phyloP scores from a whole-genome alignment of 75 land plant species.

The Cunninghamia lanceolata region DNA sequence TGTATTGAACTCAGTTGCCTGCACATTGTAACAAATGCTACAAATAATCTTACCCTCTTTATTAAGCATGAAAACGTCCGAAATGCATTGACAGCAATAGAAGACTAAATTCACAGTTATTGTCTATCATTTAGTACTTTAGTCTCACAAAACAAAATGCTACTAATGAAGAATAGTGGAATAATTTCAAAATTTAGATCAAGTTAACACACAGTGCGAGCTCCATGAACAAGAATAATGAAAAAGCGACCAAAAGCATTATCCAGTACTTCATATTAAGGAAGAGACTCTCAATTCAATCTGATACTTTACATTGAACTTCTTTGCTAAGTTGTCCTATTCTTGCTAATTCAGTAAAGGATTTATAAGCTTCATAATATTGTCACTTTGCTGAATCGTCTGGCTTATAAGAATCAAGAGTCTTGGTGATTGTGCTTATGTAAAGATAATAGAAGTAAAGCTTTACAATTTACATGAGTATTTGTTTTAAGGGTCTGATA shows the following conservation, averaged over 20 bases:
- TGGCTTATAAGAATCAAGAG: too few relatives aligned
- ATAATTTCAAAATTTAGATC: not conserved
- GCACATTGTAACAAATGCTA: not conserved
- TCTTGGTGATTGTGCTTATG: too few relatives aligned
- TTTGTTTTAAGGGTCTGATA: too few relatives aligned
- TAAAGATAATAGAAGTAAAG: too few relatives aligned
- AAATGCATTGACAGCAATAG: not conserved
- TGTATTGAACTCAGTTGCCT: conserved; percentile 15
- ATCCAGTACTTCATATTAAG: not conserved
- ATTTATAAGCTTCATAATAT: too few relatives aligned
- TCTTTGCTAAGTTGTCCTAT: too few relatives aligned
- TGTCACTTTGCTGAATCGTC: too few relatives aligned
- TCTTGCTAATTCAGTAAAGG: too few relatives aligned
- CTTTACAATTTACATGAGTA: too few relatives aligned
- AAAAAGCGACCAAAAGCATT: not conserved
- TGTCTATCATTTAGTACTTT: not conserved
- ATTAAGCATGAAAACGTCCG: not conserved
- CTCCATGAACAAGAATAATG: not conserved
- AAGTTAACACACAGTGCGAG: not conserved
- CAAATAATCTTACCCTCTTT: not conserved
- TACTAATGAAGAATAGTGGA: not conserved
- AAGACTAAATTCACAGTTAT: not conserved
- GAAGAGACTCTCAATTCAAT: not conserved
- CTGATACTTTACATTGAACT: too few relatives aligned
- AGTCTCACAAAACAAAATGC: not conserved